Conservation (phyloP, 1,284 basidiomycete species). For the Ustilago sp. region DNA sequence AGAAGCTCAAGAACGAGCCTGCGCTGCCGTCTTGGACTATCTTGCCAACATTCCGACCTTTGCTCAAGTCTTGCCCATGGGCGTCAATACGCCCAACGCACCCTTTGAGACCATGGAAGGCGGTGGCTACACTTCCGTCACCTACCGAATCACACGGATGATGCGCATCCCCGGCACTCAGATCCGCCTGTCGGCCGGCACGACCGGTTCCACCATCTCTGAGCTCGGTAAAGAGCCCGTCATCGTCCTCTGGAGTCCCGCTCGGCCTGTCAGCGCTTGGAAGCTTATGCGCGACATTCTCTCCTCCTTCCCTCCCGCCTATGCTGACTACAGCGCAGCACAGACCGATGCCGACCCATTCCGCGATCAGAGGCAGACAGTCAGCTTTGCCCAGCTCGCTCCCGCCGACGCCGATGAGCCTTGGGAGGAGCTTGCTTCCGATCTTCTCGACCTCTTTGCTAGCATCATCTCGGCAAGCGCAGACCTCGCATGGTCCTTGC, state of each 20-base stretch:
- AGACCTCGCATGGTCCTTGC: slow-evolving; percentile 75
- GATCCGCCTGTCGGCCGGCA: slow-evolving; percentile 76
- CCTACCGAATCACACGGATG: slow-evolving; percentile 77
- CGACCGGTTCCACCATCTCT: slow-evolving; percentile 77
- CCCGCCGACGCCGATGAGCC: slow-evolving; percentile 36
- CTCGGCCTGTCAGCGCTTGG: slow-evolving; percentile 80
- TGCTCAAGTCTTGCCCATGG: slow-evolving; percentile 77
- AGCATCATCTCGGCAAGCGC: slow-evolving; percentile 80
- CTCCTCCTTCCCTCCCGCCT: slow-evolving; percentile 73
- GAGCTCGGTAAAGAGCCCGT: slow-evolving; percentile 77
- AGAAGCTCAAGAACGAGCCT: slow-evolving; percentile 70
- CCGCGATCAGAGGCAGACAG: slow-evolving; percentile 40
- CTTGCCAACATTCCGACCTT: slow-evolving; percentile 80
- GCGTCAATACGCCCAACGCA: slow-evolving; percentile 74
- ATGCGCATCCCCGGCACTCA: slow-evolving; percentile 80
- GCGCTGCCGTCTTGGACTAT: slow-evolving; percentile 79
- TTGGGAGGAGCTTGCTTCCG: slow-evolving; percentile 75
- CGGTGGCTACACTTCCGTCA: slow-evolving; percentile 74
- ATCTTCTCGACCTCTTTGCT: slow-evolving; percentile 81
- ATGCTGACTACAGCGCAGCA: slow-evolving; percentile 4
- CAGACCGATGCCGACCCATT: slow-evolving; percentile 33
- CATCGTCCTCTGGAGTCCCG: slow-evolving; percentile 82
- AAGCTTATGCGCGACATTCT: slow-evolving; percentile 81
- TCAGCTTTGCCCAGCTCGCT: slow-evolving; percentile 46
- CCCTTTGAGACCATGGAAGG: slow-evolving; percentile 78